A percentile compares a stretch with the other conserved stretches of the same genome.
phyloP scores from a whole-genome alignment of 441 rosid species.

The Viola pubescens region DNA sequence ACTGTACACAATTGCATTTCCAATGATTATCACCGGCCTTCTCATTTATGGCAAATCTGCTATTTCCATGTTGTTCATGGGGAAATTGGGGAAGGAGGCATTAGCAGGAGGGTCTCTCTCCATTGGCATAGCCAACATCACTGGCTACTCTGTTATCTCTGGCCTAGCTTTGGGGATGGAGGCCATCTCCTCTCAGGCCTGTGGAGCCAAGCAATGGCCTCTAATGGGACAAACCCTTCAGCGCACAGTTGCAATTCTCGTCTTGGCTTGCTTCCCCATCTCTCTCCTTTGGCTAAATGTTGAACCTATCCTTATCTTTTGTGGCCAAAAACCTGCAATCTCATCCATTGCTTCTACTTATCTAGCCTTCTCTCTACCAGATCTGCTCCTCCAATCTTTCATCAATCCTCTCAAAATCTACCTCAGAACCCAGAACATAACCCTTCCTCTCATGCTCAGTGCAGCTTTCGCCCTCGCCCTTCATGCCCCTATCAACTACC shows the following conservation, averaged over 20 bases:
- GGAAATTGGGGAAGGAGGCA: slow-evolving; percentile 63
- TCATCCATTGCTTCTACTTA: slow-evolving; percentile 57
- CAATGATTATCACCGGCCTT: slow-evolving; percentile 68
- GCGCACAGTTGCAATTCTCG: slow-evolving; percentile 58
- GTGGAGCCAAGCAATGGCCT: slow-evolving; percentile 68
- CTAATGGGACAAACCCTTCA: slow-evolving; percentile 75
- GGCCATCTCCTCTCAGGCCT: slow-evolving; percentile 83
- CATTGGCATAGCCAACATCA: slow-evolving; percentile 84
- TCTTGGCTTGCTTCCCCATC: slow-evolving; percentile 54
- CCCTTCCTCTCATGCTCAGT: slow-evolving; percentile 63
- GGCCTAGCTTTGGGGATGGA: slow-evolving; percentile 88
- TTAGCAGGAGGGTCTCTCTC: slow-evolving; percentile 88
- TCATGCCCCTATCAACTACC: slow-evolving; percentile 51
- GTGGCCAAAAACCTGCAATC: slow-evolving; percentile 60
- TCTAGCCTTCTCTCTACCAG: slow-evolving; percentile 65
- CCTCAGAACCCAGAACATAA: slow-evolving; percentile 83
- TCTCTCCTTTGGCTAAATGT: slow-evolving; percentile 64
- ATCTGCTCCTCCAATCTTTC: slow-evolving; percentile 62
- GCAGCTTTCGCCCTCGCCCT: slow-evolving; percentile 50
- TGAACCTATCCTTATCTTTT: slow-evolving; percentile 39
- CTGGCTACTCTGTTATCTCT: slow-evolving; percentile 85
- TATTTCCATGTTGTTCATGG: slow-evolving; percentile 76
- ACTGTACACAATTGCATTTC: slow-evolving; percentile 57
- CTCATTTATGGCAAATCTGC: slow-evolving; percentile 74
- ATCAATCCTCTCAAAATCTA: slow-evolving; percentile 85